phyloP scores from a whole-genome alignment of 208 protist species.

The Perkinsela sp. region DNA sequence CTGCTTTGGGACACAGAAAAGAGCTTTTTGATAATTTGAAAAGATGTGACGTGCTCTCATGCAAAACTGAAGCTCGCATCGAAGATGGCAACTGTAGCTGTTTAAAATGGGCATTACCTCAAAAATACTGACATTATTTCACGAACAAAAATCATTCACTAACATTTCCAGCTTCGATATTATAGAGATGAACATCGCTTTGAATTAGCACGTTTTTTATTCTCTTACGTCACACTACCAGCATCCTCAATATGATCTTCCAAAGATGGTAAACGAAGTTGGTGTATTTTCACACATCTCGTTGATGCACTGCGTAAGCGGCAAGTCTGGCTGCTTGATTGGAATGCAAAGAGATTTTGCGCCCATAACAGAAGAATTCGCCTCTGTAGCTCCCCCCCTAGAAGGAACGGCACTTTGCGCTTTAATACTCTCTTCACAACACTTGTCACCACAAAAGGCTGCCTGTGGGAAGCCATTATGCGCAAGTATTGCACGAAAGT shows the following conservation, averaged over 20 bases:
- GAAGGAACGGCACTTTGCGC: conserved; percentile 54
- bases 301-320: conserved; percentile 54
- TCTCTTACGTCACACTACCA: no score
- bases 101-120: no score
- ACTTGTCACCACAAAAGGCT: conserved; percentile 63
- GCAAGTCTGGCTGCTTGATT: conserved; percentile 48
- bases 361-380: conserved; percentile 67
- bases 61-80: no score
- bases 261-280: not conserved
- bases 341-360: conserved; percentile 88
- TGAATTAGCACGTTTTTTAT: no score
- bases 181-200: no score
- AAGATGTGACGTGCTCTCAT: no score
- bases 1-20: no score
- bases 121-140: no score
- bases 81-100: no score
- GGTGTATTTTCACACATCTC: conserved; percentile 18
- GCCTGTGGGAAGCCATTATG: conserved; percentile 44
- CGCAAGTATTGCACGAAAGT: conserved; percentile 71
- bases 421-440: conserved; percentile 79
- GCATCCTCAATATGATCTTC: conserved; percentile 1
- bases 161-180: no score
- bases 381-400: conserved; percentile 29
- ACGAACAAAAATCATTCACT: no score
- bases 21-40: no score